These are phyloP conservation scores for Vitis cinerea DNA, from an alignment of 164 flowering plant genomes.

Conservation along the genomic window DNA sequence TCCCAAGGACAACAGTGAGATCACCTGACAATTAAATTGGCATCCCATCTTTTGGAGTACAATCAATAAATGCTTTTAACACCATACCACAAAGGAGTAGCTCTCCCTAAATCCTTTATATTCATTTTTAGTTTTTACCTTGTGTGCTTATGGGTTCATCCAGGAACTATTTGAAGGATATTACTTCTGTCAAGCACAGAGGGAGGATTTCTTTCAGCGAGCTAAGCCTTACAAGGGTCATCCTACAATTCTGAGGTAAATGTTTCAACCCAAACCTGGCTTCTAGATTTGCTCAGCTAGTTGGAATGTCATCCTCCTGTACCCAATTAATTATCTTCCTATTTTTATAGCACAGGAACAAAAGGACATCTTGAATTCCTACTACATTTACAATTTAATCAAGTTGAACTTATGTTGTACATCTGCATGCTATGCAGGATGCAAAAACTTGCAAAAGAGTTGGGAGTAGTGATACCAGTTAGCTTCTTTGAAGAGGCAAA, in stretches of 20 bases:
- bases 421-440: conserved; percentile 44
- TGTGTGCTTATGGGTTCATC: conserved; percentile 13
- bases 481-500: conserved; percentile 99
- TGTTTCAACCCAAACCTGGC: background rate
- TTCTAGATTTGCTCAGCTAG: background rate
- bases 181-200: conserved; percentile 98
- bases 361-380: background rate
- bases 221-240: conserved; percentile 87
- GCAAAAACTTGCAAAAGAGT: conserved; percentile 92
- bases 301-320: background rate
- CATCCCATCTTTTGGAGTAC: too few species aligned
- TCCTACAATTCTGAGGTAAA: conserved; percentile 75
- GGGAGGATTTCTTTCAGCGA: conserved; percentile 80
- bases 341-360: background rate
- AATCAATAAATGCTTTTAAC: too few species aligned
- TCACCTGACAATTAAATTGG: too few species aligned
- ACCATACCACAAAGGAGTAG: too few species aligned
- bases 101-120: background rate
- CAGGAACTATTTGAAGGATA: conserved; percentile 96
- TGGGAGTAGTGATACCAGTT: conserved; percentile 93
- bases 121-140: background rate
- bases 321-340: background rate
- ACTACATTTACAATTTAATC: background rate
- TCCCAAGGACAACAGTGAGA: too few species aligned
- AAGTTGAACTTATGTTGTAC: background rate